These are phyloP conservation scores for Cylindrotheca fusiformis DNA, from an alignment of 108 stramenopile genomes.

Conservation along the genomic window DNA sequence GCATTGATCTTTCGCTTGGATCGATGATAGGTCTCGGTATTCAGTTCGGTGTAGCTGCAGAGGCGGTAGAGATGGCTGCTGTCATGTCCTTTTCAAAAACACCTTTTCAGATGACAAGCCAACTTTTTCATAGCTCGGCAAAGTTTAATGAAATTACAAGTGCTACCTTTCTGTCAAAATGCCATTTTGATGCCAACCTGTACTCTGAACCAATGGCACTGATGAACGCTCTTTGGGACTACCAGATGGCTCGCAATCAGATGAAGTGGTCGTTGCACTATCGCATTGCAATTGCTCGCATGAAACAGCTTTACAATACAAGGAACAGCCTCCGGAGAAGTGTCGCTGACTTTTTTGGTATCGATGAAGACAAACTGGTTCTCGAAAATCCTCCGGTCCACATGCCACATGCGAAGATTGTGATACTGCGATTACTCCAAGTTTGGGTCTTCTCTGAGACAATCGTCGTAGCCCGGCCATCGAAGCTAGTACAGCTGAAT, in stretches of 20 bases:
- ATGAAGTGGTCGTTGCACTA: slow-evolving; percentile 41
- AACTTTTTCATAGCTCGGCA: slow-evolving; percentile 50
- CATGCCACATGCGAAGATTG: slow-evolving; percentile 61
- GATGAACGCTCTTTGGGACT: slow-evolving; percentile 72
- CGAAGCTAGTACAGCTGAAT: not conserved
- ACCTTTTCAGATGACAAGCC: slow-evolving; percentile 76
- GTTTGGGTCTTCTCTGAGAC: slow-evolving; percentile 78
- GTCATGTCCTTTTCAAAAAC: slow-evolving; percentile 65
- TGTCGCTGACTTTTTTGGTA: slow-evolving; percentile 55
- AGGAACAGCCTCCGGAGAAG: slow-evolving; percentile 49
- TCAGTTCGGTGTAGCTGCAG: slow-evolving; percentile 79
- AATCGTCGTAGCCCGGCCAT: slow-evolving; percentile 41
- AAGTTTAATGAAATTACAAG: slow-evolving; percentile 53
- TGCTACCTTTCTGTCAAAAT: slow-evolving; percentile 52
- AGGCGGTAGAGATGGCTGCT: slow-evolving; percentile 80
- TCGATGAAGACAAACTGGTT: slow-evolving; percentile 32
- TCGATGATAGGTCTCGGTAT: slow-evolving; percentile 80
- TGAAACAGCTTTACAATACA: slow-evolving; percentile 48
- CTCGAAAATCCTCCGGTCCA: slow-evolving; percentile 48
- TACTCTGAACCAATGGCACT: slow-evolving; percentile 76
- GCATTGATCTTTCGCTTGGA: slow-evolving; percentile 75
- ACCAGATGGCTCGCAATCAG: slow-evolving; percentile 24
- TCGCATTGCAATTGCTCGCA: slow-evolving; percentile 36
- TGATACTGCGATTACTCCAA: slow-evolving; percentile 57
- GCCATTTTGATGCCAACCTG: slow-evolving; percentile 69